Conservation (phyloP, 2,329 filamentous ascomycete genomes). For the Ilyonectria robusta region DNA sequence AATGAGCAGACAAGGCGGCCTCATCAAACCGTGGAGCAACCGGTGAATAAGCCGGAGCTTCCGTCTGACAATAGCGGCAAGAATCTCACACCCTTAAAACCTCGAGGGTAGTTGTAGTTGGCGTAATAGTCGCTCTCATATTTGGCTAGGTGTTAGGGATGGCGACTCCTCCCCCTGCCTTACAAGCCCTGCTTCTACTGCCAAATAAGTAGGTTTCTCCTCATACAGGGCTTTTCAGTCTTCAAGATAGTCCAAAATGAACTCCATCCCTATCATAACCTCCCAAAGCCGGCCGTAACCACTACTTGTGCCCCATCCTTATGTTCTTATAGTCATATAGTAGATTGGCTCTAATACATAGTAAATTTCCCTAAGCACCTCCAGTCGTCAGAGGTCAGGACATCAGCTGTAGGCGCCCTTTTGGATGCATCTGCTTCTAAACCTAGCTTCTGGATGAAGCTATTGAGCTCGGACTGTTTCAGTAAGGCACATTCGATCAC, state of each 20-base stretch:
- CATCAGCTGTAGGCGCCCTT: constrained; percentile 10
- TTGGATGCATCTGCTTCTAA: constrained; percentile 18
- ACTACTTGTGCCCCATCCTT: constrained; percentile 24
- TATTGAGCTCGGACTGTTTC: constrained; percentile 26
- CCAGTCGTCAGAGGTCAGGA: constrained; percentile 18
- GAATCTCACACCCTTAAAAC: background rate
- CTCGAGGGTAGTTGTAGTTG: background rate
- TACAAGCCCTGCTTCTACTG: constrained; percentile 7
- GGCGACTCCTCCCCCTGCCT: constrained; percentile 5
- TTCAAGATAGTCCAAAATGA: constrained; percentile 24
- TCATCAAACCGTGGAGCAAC: constrained; percentile 19
- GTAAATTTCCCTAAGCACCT: constrained; percentile 22
- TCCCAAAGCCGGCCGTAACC: constrained; percentile 25
- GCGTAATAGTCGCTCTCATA: background rate
- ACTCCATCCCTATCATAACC: constrained; percentile 25
- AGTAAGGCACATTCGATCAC: constrained; percentile 25
- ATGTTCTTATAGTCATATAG: constrained; percentile 17
- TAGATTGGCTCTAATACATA: constrained; percentile 21
- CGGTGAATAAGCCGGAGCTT: constrained; percentile 9
- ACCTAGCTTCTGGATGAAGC: constrained; percentile 17
- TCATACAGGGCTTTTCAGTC: constrained; percentile 24
- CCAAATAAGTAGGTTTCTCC: constrained; percentile 20
- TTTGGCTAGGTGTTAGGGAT: background rate
- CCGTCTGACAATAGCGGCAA: constrained; percentile 8
- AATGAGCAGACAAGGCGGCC: constrained; percentile 20